These are phyloP conservation scores for Zasmidium angulare DNA, from an alignment of 2,329 filamentous ascomycete genomes.

Conservation along the genomic window DNA sequence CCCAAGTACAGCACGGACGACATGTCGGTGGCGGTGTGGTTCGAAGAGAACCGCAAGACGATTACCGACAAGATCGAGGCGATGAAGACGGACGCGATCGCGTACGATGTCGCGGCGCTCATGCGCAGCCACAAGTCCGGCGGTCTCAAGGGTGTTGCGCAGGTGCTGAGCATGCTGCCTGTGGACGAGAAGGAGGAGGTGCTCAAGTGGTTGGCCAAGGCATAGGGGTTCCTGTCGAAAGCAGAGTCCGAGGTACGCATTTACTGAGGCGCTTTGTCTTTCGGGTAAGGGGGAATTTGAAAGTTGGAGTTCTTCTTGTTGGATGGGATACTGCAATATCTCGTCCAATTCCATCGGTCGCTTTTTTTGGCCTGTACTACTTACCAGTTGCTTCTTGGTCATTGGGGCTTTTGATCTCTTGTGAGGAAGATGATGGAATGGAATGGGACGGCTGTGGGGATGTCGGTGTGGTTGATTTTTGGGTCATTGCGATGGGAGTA, in stretches of 20 bases:
- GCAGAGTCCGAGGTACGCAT: constrained; percentile 4
- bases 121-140: constrained; percentile 66
- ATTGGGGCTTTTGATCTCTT: not conserved
- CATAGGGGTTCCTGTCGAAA: constrained; percentile 27
- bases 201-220: constrained; percentile 55
- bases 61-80: constrained; percentile 81
- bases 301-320: not conserved
- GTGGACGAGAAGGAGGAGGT: constrained; percentile 85
- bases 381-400: not conserved
- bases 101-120: constrained; percentile 67
- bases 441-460: too few relatives aligned
- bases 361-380: not conserved
- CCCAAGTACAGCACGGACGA: constrained; percentile 77
- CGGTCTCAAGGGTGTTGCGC: constrained; percentile 80
- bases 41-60: constrained; percentile 86
- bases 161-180: constrained; percentile 82
- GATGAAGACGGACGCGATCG: constrained; percentile 73
- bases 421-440: not conserved
- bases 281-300: too few relatives aligned
- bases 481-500: too few relatives aligned
- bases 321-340: too few relatives aligned
- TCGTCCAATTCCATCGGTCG: not conserved
- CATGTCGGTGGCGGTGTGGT: constrained; percentile 85
- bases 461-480: too few relatives aligned
- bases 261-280: constrained; percentile 2